phyloP scores from a whole-genome alignment of 75 land plant species.

The Cunninghamia lanceolata region DNA sequence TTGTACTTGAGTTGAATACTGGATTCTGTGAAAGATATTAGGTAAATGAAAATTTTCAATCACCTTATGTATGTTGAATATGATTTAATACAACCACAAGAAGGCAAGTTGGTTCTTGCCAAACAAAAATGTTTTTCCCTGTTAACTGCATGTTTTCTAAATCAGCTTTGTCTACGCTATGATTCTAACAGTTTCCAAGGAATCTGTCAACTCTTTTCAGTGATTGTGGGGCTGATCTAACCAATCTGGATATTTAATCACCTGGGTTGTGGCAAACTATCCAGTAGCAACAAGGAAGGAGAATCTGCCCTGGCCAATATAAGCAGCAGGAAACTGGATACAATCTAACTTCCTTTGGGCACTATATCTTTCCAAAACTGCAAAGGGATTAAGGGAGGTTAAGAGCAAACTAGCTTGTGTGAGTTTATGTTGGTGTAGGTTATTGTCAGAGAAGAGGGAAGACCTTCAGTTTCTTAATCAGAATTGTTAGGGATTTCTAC shows the following conservation, averaged over 20 bases:
- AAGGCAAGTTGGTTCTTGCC: neutral
- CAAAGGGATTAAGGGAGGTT: neutral
- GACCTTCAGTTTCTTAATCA: too few species aligned
- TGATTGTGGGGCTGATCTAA: neutral
- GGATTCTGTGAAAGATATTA: neutral
- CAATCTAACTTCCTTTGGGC: neutral
- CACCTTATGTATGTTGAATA: neutral
- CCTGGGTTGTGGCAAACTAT: neutral
- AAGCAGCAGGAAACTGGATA: neutral
- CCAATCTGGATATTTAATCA: neutral
- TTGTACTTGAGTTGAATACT: neutral
- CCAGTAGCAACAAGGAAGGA: neutral
- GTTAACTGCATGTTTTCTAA: neutral
- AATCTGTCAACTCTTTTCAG: neutral
- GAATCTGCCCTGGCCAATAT: neutral
- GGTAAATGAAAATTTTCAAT: neutral
- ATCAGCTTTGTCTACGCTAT: neutral
- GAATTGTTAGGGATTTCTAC: too few species aligned
- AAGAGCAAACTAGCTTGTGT: neutral
- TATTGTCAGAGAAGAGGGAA: too few species aligned
- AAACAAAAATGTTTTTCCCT: neutral
- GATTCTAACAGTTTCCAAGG: neutral
- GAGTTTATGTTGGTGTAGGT: too few species aligned
- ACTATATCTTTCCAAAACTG: neutral
- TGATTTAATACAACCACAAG: neutral